These are phyloP conservation scores for Termitomyces sp. DNA, from an alignment of 1,284 basidiomycete species.

Conservation along the genomic window DNA sequence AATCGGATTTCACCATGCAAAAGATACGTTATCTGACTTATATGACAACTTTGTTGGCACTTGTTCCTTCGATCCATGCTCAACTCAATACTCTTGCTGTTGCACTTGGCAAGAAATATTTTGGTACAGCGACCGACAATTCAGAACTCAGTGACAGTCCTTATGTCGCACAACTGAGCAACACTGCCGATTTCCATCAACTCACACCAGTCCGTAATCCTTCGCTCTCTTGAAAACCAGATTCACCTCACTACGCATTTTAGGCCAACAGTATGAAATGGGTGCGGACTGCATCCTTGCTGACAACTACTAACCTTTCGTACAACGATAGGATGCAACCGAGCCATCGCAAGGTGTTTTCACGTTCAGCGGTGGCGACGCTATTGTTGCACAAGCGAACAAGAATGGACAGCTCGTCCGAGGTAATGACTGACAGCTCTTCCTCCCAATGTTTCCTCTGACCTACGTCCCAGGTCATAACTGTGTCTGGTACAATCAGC, in stretches of 20 bases:
- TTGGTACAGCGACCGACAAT: slow-evolving; percentile 58
- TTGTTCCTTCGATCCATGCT: not conserved
- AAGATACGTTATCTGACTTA: not conserved
- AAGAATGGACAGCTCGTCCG: slow-evolving; percentile 35
- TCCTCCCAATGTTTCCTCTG: not conserved
- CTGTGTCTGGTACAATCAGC: slow-evolving; percentile 54
- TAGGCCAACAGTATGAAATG: slow-evolving; percentile 52
- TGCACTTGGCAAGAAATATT: slow-evolving; percentile 50
- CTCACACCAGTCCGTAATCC: slow-evolving; percentile 37
- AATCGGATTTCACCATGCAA: not conserved
- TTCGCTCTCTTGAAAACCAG: no score
- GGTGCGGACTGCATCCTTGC: slow-evolving; percentile 26
- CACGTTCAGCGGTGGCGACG: slow-evolving; percentile 44
- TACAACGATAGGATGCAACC: slow-evolving; percentile 39
- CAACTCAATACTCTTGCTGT: slow-evolving; percentile 28
- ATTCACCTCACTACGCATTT: not conserved
- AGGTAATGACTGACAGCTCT: slow-evolving; percentile 22
- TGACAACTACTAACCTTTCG: not conserved
- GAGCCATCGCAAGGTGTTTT: slow-evolving; percentile 47
- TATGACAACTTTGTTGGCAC: not conserved
- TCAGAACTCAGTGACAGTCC: slow-evolving; percentile 42
- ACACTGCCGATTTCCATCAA: slow-evolving; percentile 43
- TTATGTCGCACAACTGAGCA: slow-evolving; percentile 34
- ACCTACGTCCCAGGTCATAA: slow-evolving; percentile 34
- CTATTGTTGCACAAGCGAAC: slow-evolving; percentile 41